Evolutionary conservation across 768 basidiomycete genomes (phyloP), one percentile per base, ranked within the genome.

Genomic region (Tricholoma matsutake): DNA sequence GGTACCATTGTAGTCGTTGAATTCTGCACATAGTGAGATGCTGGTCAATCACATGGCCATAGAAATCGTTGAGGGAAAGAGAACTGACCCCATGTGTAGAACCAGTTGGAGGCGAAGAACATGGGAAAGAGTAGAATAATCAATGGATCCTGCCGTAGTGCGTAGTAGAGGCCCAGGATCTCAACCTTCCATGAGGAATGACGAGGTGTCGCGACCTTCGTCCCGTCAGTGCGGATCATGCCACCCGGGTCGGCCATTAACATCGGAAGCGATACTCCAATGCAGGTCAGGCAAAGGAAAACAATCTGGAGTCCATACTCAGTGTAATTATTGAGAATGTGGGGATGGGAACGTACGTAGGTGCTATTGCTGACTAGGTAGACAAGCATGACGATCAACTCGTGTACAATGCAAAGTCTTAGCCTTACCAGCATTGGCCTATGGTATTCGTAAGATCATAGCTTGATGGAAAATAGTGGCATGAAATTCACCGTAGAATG

Each of bases 151-250:
- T 82, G 86, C 60, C 76, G 80, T 45, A 94, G 76, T 2, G 88
- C 83, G 47, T 87, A 64, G 74, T 81, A 91, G 22, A 94, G 81
- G 7, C 87, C 86, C 62, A 80, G 79, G 56, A 94, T 75, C 70
- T 93, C 91, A 18, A 81, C 79, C 68, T 83, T 89, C 91, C 91
- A 93, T 2, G 88, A 88, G 16, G 90, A 86, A 45, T 92, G 86
- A 29, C 82, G 83, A 14, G 81, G 79, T 3, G 83, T 73, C 7
- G 76, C 74, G 34, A 92, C 86, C 67, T 82, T 86, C 1, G 86
- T 86, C 28, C 91, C 90, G 64, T 92, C 90, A 3, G 84, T 84
- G 22, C 92, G 85, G 62, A 91, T 75, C 79, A 94, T 85, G 62
- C 82, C 86, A 37, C 77, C 72, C 14, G 92, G 92, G 61, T 89